Evolutionary conservation across 2,329 filamentous ascomycete genomes (phyloP), one percentile per base, ranked within the genome.

Genomic region (Elsinoe batatas): DNA sequence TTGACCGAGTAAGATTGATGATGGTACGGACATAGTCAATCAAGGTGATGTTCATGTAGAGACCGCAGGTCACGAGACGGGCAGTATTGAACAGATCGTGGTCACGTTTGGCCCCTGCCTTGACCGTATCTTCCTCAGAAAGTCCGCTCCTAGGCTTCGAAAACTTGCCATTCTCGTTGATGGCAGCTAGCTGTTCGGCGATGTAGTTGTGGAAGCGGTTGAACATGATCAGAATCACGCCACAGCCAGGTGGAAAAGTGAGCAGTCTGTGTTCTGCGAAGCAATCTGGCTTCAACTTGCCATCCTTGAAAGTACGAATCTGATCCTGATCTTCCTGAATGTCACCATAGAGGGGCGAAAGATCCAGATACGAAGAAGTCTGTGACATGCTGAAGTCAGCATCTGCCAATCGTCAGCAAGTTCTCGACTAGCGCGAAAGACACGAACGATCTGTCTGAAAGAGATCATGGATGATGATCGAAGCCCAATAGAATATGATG

Each of bases 11-110:
- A 46, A 88, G 71, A 61, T 87, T 87, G 65, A 88, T 74, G 61
- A 90, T 88, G 58, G 87, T 88, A 20, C 87, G 79, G 46, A 93
- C 81, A 62, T 93, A 91, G 65, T 91, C 87, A 40, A 85, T 75
- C 4, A 91, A 73, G 0, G 83, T 87, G 64, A 91, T 88, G 70
- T 88, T 89, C 67, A 88, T 85, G 67, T 88, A 91, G 22, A 91
- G 67, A 1, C 86, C 85, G 2, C 79, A 84, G 0, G 84, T 88
- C 5, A 47, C 22, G 44, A 91, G 74, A 6, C 87, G 78, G 7
- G 84, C 85, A 0, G 85, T 89, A 66, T 91, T 85, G 74, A 91
- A 91, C 1, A 91, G 72, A 58, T 91, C 85, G 51, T 89, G 81
- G 61, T 91, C 87, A 56, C 84, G 81, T 69, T 85, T 87, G 61